Evolutionary conservation across 2,329 filamentous ascomycete species (phyloP).

Genomic region (Macrophomina pseudophaseolina): DNA sequence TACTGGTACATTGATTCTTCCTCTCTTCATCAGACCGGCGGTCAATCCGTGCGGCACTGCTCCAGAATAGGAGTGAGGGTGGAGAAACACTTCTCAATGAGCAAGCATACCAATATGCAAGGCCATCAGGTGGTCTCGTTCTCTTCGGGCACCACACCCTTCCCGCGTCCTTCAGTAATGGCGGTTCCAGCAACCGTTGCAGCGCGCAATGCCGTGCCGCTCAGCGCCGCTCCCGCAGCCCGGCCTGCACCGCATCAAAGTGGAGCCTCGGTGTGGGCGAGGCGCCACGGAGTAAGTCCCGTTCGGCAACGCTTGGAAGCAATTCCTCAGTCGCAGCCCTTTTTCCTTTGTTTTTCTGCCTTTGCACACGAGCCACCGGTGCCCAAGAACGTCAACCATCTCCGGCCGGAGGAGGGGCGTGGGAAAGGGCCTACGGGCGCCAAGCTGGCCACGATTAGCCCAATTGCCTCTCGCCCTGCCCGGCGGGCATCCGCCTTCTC

Average conservation of each 20-base stretch:
- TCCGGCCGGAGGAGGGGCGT: no score
- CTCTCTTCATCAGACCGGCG: neutral
- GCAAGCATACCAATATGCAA: neutral
- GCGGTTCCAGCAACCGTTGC: no score
- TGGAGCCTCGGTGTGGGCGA: neutral
- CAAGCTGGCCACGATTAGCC: neutral
- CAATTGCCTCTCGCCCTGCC: no score
- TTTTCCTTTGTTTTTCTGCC: neutral
- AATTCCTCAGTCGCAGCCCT: neutral
- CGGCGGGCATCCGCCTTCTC: no score
- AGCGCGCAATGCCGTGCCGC: neutral
- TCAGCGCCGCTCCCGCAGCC: neutral
- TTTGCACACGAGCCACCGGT: neutral
- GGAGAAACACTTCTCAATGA: neutral
- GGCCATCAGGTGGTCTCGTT: neutral
- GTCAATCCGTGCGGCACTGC: neutral
- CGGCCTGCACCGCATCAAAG: neutral
- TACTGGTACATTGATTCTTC: neutral
- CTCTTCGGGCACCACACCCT: no score
- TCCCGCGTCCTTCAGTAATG: no score
- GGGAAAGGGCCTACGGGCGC: neutral
- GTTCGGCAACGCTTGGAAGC: slow-evolving; percentile 6
- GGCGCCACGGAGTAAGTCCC: slow-evolving; percentile 3
- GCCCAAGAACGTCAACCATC: neutral
- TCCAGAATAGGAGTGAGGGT: neutral